phyloP scores from a whole-genome alignment of 108 stramenopile genomes.

The Conticribra guillardii region DNA sequence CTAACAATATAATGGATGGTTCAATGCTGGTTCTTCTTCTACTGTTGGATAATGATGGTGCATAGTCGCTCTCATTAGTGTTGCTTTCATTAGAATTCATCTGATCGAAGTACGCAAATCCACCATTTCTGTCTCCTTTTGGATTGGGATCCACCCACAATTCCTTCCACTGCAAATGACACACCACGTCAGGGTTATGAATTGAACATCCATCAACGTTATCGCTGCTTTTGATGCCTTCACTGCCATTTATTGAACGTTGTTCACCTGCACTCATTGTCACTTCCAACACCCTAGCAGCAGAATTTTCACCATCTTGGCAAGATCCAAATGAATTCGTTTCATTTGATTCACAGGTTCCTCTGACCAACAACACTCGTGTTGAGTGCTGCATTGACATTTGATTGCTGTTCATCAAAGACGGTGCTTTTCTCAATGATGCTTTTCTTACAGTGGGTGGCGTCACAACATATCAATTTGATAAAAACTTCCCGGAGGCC shows the following conservation, averaged over 20 bases:
- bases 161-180: constrained; percentile 2
- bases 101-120: constrained; percentile 8
- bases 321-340: constrained; percentile 16
- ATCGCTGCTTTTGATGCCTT: too few relatives aligned
- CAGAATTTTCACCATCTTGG: constrained; percentile 3
- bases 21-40: neutral
- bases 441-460: neutral
- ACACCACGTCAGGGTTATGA: neutral
- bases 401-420: neutral
- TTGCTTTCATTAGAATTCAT: too few relatives aligned
- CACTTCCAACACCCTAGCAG: constrained; percentile 10
- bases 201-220: constrained; percentile 5
- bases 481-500: constrained; percentile 16
- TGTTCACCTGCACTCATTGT: too few relatives aligned
- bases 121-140: constrained; percentile 17
- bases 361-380: constrained; percentile 13
- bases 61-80: too few relatives aligned
- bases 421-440: neutral
- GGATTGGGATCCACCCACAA: constrained; percentile 9
- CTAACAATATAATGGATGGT: constrained; percentile 8
- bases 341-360: constrained; percentile 10
- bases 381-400: constrained; percentile 2
- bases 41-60: too few relatives aligned
- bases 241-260: too few relatives aligned
- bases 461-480: constrained; percentile 9